These are phyloP conservation scores for Stylonectria norvegica DNA, from an alignment of 2,329 filamentous ascomycete genomes.

Conservation along the genomic window DNA sequence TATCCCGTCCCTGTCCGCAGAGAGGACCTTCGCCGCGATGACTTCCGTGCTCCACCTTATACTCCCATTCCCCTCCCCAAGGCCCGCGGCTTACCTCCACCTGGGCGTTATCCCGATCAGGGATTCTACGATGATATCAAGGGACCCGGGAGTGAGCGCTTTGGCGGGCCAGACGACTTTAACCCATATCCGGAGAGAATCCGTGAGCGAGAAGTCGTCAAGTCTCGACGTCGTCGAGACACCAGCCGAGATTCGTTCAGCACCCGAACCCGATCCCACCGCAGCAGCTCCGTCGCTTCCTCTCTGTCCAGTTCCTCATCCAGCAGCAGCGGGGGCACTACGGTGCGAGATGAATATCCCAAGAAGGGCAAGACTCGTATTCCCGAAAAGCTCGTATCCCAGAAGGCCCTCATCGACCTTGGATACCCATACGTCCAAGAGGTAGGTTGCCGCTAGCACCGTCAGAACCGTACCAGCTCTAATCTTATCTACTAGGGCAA, in stretches of 20 bases:
- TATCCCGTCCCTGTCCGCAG: slow-evolving; percentile 57
- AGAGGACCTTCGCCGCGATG: slow-evolving; percentile 46
- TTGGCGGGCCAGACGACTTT: slow-evolving; percentile 69
- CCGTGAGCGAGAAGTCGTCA: slow-evolving; percentile 59
- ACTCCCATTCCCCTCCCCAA: slow-evolving; percentile 68
- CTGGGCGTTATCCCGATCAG: slow-evolving; percentile 52
- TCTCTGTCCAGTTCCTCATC: slow-evolving; percentile 43
- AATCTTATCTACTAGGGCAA: slow-evolving; percentile 55
- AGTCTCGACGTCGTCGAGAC: slow-evolving; percentile 43
- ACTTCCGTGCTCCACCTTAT: slow-evolving; percentile 45
- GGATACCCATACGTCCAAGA: slow-evolving; percentile 86
- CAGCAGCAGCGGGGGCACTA: slow-evolving; percentile 48
- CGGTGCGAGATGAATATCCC: slow-evolving; percentile 61
- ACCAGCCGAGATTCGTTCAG: slow-evolving; percentile 40
- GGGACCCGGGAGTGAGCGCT: slow-evolving; percentile 63
- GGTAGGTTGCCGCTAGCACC: slow-evolving; percentile 45
- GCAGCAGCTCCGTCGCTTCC: slow-evolving; percentile 43
- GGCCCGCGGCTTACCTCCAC: slow-evolving; percentile 57
- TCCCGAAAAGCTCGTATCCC: slow-evolving; percentile 74
- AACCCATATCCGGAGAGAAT: slow-evolving; percentile 58
- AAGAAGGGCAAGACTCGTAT: slow-evolving; percentile 89
- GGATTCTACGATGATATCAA: slow-evolving; percentile 64
- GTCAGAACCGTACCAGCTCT: neutral
- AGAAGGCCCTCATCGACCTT: slow-evolving; percentile 75
- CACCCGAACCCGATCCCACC: slow-evolving; percentile 37